Evolutionary conservation across 179 eudicot species (phyloP).

Genomic region (Silene vulgaris): DNA sequence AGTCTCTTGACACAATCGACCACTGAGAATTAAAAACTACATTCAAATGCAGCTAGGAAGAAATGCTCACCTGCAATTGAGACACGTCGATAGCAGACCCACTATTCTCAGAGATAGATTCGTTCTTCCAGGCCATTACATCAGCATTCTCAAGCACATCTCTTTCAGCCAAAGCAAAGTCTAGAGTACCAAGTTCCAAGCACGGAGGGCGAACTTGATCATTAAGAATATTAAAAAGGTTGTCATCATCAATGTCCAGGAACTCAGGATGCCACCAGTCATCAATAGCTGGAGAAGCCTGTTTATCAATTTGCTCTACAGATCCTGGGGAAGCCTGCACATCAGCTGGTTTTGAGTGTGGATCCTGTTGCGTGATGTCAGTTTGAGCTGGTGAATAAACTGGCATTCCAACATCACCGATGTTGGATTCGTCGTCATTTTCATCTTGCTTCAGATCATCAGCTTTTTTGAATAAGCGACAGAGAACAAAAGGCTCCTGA

Average conservation of each 20-base stretch:
- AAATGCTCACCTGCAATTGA: constrained; percentile 42
- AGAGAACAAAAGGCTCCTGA: constrained; percentile 71
- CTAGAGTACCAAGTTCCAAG: constrained; percentile 22
- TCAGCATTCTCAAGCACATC: constrained; percentile 14
- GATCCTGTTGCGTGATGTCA: constrained; percentile 38
- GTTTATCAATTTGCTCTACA: constrained; percentile 23
- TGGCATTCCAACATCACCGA: constrained; percentile 43
- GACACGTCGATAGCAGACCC: constrained; percentile 41
- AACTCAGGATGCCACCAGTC: constrained; percentile 21
- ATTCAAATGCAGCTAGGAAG: neutral
- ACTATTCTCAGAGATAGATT: constrained; percentile 33
- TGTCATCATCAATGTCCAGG: constrained; percentile 34
- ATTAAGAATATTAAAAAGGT: constrained; percentile 38
- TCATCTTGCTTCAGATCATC: constrained; percentile 54
- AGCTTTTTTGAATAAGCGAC: constrained; percentile 69
- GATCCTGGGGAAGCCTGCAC: constrained; percentile 36
- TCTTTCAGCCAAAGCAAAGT: constrained; percentile 16
- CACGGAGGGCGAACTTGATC: constrained; percentile 29
- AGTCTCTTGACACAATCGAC: neutral
- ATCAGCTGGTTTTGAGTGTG: constrained; percentile 33
- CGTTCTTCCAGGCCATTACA: constrained; percentile 7
- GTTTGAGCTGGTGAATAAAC: constrained; percentile 36
- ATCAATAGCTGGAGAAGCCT: constrained; percentile 18
- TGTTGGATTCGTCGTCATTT: constrained; percentile 40
- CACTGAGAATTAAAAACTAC: constrained; percentile 9